These are phyloP conservation scores for Thymus quinquecostatus DNA, from an alignment of 257 asterid genomes.

Conservation along the genomic window DNA sequence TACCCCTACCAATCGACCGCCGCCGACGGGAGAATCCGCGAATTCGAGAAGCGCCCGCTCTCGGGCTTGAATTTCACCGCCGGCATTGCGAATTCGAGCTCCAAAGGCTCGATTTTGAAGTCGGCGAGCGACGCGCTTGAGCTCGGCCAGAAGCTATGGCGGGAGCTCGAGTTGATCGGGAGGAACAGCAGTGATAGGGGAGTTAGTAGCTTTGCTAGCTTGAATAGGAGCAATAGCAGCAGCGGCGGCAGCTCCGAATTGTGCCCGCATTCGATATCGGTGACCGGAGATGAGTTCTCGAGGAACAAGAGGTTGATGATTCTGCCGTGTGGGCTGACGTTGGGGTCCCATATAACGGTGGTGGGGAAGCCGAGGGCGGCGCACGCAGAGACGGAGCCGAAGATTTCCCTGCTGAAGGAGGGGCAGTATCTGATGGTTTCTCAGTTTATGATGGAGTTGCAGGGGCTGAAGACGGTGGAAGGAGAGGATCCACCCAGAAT, in stretches of 20 bases:
- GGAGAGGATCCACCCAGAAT: slow-evolving; percentile 96
- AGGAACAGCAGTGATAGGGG: slow-evolving; percentile 30
- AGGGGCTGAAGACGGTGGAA: slow-evolving; percentile 88
- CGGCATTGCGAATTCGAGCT: slow-evolving; percentile 48
- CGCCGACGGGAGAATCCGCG: slow-evolving; percentile 45
- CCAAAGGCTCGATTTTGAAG: slow-evolving; percentile 52
- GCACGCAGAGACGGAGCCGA: slow-evolving; percentile 72
- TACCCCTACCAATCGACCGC: slow-evolving; percentile 44
- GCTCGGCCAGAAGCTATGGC: slow-evolving; percentile 76
- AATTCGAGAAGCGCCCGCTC: slow-evolving; percentile 30
- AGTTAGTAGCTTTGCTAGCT: background rate
- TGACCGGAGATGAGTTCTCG: slow-evolving; percentile 55
- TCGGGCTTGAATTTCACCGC: slow-evolving; percentile 63
- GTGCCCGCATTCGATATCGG: slow-evolving; percentile 70
- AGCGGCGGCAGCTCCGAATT: slow-evolving; percentile 34
- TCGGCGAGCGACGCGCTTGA: slow-evolving; percentile 73
- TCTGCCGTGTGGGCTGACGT: slow-evolving; percentile 83
- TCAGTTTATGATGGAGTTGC: slow-evolving; percentile 92
- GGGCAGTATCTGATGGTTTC: slow-evolving; percentile 90
- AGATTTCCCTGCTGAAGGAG: slow-evolving; percentile 71
- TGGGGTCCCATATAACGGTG: slow-evolving; percentile 84
- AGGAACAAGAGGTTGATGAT: slow-evolving; percentile 57
- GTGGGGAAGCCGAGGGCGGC: slow-evolving; percentile 79
- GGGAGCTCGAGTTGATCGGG: slow-evolving; percentile 53
- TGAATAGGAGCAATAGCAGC: slow-evolving; percentile 21